phyloP scores from a whole-genome alignment of 192 early-diverging fungal genomes.

The Linnemannia schmuckeri region DNA sequence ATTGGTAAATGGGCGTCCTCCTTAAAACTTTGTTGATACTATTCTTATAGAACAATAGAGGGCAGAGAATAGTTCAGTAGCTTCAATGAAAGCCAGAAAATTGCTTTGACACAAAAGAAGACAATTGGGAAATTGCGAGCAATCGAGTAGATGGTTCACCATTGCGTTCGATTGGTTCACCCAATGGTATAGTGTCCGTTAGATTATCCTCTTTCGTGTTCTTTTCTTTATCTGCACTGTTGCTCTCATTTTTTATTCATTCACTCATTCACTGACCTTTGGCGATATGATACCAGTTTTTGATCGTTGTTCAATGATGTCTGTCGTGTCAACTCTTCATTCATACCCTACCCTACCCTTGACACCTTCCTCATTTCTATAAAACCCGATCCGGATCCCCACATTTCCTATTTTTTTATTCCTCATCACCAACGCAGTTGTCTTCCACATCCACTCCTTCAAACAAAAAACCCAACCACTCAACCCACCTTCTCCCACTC shows the following conservation, averaged over 20 bases:
- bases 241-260: neutral
- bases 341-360: neutral
- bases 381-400: neutral
- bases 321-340: neutral
- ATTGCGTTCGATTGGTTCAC: neutral
- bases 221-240: neutral
- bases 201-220: neutral
- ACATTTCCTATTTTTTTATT: neutral
- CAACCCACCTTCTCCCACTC: neutral
- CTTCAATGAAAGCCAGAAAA: too few relatives aligned
- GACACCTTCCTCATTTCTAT: neutral
- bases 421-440: conserved; percentile 1
- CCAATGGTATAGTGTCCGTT: neutral
- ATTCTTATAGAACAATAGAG: too few relatives aligned
- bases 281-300: too few relatives aligned
- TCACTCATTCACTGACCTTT: neutral
- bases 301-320: neutral
- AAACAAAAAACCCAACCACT: neutral
- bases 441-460: conserved; percentile 2
- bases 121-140: too few relatives aligned
- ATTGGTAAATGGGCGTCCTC: too few relatives aligned
- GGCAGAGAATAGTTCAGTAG: too few relatives aligned
- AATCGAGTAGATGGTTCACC: neutral
- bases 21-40: too few relatives aligned
- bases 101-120: too few relatives aligned